phyloP scores from a whole-genome alignment of 2,329 filamentous ascomycete species.

The Trichoderma cornu-damae region DNA sequence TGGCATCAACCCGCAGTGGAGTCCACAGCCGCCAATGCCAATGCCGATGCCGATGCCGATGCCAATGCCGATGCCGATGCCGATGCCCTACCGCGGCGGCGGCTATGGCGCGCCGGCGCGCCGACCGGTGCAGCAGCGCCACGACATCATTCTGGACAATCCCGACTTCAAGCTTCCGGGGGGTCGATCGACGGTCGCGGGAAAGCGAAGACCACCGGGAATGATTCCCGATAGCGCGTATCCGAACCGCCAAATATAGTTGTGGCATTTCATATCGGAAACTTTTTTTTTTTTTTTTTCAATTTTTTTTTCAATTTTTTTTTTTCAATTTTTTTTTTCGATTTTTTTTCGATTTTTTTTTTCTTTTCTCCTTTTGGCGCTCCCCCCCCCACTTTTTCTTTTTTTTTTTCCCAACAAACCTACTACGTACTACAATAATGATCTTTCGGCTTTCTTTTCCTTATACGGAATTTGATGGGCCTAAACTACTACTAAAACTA shows the following conservation, averaged over 20 bases:
- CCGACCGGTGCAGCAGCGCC: slow-evolving; percentile 49
- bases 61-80: too few species aligned
- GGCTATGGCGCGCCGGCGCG: too few species aligned
- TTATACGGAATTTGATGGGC: neutral
- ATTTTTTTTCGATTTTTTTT: neutral
- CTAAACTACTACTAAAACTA: too few species aligned
- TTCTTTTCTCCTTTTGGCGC: neutral
- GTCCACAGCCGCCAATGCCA: slow-evolving; percentile 47
- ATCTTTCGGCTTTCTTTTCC: too few species aligned
- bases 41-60: too few species aligned
- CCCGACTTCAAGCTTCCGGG: slow-evolving; percentile 76
- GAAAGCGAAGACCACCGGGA: slow-evolving; percentile 33
- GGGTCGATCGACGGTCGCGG: slow-evolving; percentile 29
- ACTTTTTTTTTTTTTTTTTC: neutral
- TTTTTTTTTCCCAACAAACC: too few species aligned
- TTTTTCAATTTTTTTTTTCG: neutral
- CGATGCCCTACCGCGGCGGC: too few species aligned
- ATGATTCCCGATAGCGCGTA: slow-evolving; percentile 53
- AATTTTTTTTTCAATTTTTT: neutral
- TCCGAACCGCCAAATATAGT: slow-evolving; percentile 33
- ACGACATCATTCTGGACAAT: slow-evolving; percentile 74
- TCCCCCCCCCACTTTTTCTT: too few species aligned
- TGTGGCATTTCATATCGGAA: neutral
- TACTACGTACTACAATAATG: too few species aligned
- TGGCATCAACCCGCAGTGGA: slow-evolving; percentile 84